A percentile compares a stretch with the other conserved stretches of the same genome.
Evolutionary conservation across 2,329 filamentous ascomycete genomes (phyloP).

Genomic region (Cordyceps javanica): DNA sequence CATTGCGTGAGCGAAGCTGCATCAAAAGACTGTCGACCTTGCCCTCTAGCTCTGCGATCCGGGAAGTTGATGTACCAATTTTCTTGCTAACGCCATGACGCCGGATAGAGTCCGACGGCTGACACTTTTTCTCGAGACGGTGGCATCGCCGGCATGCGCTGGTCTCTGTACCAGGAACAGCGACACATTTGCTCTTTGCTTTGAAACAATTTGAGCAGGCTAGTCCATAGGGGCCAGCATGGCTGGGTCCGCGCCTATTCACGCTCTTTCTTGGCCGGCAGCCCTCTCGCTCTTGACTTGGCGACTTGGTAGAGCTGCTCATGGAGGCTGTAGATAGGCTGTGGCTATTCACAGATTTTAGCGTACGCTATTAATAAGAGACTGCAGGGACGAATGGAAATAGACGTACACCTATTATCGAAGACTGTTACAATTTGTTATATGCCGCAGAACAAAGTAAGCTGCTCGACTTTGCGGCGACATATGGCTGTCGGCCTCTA

Average conservation of each 20-base stretch:
- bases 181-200: slow-evolving; percentile 6
- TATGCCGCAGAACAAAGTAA: too few relatives aligned
- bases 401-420: too few relatives aligned
- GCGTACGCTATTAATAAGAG: not conserved
- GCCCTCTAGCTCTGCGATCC: not conserved
- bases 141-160: not conserved
- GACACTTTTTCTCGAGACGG: not conserved
- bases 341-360: not conserved
- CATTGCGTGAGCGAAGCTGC: not conserved
- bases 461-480: too few relatives aligned
- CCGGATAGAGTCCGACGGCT: not conserved
- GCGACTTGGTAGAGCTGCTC: not conserved
- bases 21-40: not conserved
- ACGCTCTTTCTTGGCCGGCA: not conserved
- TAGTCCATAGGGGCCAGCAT: slow-evolving; percentile 1
- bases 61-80: not conserved
- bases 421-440: too few relatives aligned
- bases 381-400: not conserved
- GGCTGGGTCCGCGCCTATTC: not conserved
- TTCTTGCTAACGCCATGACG: not conserved
- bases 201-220: slow-evolving; percentile 3
- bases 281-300: not conserved
- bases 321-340: not conserved
- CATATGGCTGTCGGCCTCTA: too few relatives aligned
- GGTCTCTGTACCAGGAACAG: not conserved